Evolutionary conservation across 805 yeast genomes (phyloP).

Genomic region (Saccharomycopsis fibuligera): DNA sequence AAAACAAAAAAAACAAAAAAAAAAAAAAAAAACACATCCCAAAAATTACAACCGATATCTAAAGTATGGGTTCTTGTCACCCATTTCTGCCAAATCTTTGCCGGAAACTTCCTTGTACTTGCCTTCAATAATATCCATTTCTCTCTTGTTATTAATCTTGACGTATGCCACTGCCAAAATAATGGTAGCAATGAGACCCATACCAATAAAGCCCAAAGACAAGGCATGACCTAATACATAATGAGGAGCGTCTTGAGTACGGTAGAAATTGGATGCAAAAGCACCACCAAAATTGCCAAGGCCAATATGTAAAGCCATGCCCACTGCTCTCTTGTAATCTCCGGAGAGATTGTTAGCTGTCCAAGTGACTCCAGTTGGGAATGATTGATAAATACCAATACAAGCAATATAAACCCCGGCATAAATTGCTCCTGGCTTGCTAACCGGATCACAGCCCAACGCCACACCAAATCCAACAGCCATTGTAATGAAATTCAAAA

Average conservation of each 20-base stretch:
- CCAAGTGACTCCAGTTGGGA: conserved; percentile 33
- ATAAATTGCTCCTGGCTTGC: conserved; percentile 27
- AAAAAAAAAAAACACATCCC: not conserved
- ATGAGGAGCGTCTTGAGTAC: conserved; percentile 25
- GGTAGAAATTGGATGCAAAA: conserved; percentile 31
- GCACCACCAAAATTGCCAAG: conserved; percentile 35
- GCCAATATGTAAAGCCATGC: conserved; percentile 35
- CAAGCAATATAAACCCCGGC: conserved; percentile 30
- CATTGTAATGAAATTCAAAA: conserved; percentile 26
- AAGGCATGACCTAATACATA: conserved; percentile 30
- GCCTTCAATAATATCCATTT: conserved; percentile 28
- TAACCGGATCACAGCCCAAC: conserved; percentile 25
- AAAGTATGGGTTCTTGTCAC: conserved; percentile 37
- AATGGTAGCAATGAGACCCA: conserved; percentile 29
- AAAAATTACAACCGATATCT: conserved; percentile 24
- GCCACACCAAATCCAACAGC: conserved; percentile 31
- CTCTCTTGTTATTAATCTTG: conserved; percentile 25
- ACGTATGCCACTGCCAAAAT: conserved; percentile 25
- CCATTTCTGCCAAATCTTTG: conserved; percentile 32
- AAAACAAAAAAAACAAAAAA: no score
- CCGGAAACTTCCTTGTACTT: conserved; percentile 27
- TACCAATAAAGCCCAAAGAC: conserved; percentile 29
- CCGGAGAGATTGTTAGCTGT: conserved; percentile 33
- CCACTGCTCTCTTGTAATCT: conserved; percentile 33
- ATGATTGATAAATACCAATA: conserved; percentile 28